Percentiles rank a stretch among this genome's conserved stretches.
Conservation (phyloP, 169 alveolate species). For the Toxoplasma gondii region DNA sequence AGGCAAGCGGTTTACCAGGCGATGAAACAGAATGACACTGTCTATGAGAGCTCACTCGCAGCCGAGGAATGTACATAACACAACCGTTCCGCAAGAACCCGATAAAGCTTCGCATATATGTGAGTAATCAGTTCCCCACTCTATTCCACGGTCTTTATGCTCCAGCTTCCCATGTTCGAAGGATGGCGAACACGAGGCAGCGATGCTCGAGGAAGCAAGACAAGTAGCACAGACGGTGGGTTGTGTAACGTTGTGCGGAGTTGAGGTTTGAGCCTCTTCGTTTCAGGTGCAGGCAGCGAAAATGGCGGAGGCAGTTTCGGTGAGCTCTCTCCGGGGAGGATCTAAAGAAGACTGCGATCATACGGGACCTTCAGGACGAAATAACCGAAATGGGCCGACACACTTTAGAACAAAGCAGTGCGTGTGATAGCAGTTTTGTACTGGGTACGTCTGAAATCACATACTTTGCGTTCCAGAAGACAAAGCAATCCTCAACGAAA, state of each 20-base stretch:
- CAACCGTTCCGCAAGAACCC: conserved; percentile 18
- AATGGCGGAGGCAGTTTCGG: conserved; percentile 10
- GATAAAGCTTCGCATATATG: conserved; percentile 26
- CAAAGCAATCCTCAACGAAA: background rate
- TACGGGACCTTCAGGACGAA: background rate
- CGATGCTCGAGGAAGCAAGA: background rate
- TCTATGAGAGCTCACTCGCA: background rate
- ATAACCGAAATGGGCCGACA: conserved; percentile 31
- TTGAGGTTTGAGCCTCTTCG: background rate
- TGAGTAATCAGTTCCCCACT: background rate
- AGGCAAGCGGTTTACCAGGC: background rate
- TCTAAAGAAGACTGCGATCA: background rate
- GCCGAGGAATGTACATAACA: conserved; percentile 19
- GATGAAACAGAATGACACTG: background rate
- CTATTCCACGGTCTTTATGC: too few species aligned
- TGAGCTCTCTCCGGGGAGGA: background rate
- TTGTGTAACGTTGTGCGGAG: too few species aligned
- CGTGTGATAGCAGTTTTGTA: background rate
- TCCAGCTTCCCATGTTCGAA: background rate
- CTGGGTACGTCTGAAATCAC: background rate
- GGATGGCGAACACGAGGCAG: conserved; percentile 26
- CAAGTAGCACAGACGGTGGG: background rate
- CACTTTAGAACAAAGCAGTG: background rate
- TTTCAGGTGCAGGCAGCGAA: background rate
- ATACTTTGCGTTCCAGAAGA: background rate